Conservation (phyloP, 306 rosid species). For the Hylodesmum podocarpum region DNA sequence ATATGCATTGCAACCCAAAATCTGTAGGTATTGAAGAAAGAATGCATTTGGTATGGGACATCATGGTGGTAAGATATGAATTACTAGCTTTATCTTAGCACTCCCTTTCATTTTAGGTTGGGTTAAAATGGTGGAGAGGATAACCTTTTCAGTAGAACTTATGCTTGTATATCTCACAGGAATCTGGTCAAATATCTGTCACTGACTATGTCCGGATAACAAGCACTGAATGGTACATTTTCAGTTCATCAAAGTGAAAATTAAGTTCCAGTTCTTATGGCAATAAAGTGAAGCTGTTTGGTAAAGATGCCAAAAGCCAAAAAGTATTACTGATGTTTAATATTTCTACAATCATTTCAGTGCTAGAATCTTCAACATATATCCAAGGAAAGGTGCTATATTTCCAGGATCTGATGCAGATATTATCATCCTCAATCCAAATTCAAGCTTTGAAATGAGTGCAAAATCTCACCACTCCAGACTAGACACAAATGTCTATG, state of each 20-base stretch:
- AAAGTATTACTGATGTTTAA: conserved; percentile 3
- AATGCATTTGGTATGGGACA: conserved; percentile 94
- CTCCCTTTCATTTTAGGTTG: neutral
- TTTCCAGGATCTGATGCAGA: conserved; percentile 95
- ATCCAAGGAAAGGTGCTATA: conserved; percentile 65
- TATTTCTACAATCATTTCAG: conserved; percentile 42
- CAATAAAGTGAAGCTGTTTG: neutral
- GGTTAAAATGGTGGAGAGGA: conserved; percentile 1
- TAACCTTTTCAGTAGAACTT: conserved; percentile 21
- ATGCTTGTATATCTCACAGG: conserved; percentile 47
- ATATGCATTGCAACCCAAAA: conserved; percentile 27
- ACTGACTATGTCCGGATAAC: conserved; percentile 82
- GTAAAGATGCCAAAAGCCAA: conserved; percentile 10
- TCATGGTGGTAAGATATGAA: conserved; percentile 76
- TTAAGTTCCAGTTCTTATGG: conserved; percentile 4
- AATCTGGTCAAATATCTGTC: conserved; percentile 86
- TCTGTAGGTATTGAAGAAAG: conserved; percentile 86
- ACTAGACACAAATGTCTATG: conserved; percentile 78
- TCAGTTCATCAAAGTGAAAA: neutral
- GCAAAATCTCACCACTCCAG: conserved; percentile 85
- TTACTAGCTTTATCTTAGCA: conserved; percentile 20
- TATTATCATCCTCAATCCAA: conserved; percentile 87
- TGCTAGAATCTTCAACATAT: conserved; percentile 88
- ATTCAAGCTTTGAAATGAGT: conserved; percentile 72
- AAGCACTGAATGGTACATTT: conserved; percentile 80